Base-by-base conservation (phyloP, 768 basidiomycete species). In the Suillus ampliporus region DNA sequence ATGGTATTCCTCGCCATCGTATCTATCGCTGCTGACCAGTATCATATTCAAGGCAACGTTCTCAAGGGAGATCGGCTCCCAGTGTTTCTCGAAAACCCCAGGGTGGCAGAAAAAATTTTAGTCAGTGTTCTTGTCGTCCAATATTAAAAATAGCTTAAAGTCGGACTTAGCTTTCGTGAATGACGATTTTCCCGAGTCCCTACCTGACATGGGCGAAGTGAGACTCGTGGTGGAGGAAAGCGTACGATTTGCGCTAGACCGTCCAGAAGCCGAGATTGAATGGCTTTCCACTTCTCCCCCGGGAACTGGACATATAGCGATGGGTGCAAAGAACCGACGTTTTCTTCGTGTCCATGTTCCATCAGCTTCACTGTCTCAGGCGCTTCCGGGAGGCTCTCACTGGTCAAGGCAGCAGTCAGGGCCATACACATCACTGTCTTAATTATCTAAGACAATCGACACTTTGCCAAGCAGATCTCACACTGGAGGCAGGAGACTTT, bases 361-460 rank as follows among this genome's bases (percentile, higher is more conserved):
- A 48, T 26, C 26, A 48, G 26, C 47, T 48, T 26, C 47, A 48
- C 26, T 48, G 47, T 26, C 47, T 48, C 47, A 48, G 26, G 9
- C 26, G 26, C 47, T 48, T 48, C 26, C 47, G 2, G 17, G 26
- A 14, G 4, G 23, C 47, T 48, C 47, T 48, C 47, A 8, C 15
- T 2, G 47, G 26, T 48, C 23, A 9, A 10, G n/a, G n/a, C n/a
- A 10, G 26, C 17, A 4, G 17, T 26, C 8, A 28, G 26, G 15
- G 1, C 7, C 47, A 48, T 48, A 17, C 15, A 4, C 68, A 72
- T 6, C 80, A 81, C 56, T 81, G 80, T 60, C 60, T 80, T 4
- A 74, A 76, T 57, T 81, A 81, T 62, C 64, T 81, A 5, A 66
- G 78, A 6, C 78, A 79, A 47, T 71, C 70, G 2, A 58, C 75